Evolutionary conservation across 371 early-diverging fungal genomes (phyloP).

Genomic region (Mortierella sp.): DNA sequence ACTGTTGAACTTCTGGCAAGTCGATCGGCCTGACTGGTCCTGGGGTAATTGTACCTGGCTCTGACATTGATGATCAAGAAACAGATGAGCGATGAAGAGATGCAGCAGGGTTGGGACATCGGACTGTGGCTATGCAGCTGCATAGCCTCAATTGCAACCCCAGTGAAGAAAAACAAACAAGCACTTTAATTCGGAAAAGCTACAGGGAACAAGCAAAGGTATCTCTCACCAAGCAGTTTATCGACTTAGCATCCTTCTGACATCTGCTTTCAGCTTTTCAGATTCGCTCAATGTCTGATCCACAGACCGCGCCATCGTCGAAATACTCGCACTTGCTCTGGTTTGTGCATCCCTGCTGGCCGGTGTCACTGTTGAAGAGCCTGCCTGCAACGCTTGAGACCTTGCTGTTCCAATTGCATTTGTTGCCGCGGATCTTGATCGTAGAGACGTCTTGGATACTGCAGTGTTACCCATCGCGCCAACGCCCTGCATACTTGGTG

Average conservation of each 20-base stretch:
- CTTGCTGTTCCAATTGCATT: conserved; percentile 43
- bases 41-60: too few relatives aligned
- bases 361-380: conserved; percentile 13
- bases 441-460: conserved; percentile 32
- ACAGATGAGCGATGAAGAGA: too few relatives aligned
- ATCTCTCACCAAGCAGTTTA: neutral
- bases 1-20: too few relatives aligned
- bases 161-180: too few relatives aligned
- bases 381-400: conserved; percentile 27
- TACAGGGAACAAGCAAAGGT: too few relatives aligned
- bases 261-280: conserved; percentile 41
- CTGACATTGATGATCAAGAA: too few relatives aligned
- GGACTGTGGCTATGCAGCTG: too few relatives aligned
- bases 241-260: conserved; percentile 44
- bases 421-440: conserved; percentile 39
- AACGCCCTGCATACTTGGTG: conserved; percentile 21
- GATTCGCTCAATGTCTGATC: conserved; percentile 49
- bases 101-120: too few relatives aligned
- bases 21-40: too few relatives aligned
- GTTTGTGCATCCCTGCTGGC: conserved; percentile 39
- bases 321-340: conserved; percentile 42
- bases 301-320: conserved; percentile 23
- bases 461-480: conserved; percentile 44
- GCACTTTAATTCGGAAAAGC: too few relatives aligned
- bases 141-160: too few relatives aligned